Percentiles rank a stretch among this genome's conserved stretches.
These are phyloP conservation scores for Colletotrichum sp. DNA, from an alignment of 2,329 filamentous ascomycete genomes.

Conservation along the genomic window DNA sequence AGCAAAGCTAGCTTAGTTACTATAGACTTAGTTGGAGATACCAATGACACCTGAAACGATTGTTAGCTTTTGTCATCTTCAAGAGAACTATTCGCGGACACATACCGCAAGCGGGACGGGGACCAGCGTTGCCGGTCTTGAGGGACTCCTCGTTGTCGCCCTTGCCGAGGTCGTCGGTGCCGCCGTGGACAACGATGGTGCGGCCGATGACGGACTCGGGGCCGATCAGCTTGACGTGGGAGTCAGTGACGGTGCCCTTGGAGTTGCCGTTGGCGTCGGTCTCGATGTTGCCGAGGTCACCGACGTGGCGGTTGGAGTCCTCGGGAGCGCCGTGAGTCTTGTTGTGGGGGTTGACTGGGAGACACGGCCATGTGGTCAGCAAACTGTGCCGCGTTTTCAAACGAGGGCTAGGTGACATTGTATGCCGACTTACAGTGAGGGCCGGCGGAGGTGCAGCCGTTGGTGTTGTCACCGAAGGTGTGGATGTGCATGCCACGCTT, in stretches of 20 bases:
- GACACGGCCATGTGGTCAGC: neutral
- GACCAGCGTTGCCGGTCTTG: conserved; percentile 97
- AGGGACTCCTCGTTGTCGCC: conserved; percentile 92
- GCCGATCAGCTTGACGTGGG: conserved; percentile 92
- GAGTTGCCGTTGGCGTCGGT: conserved; percentile 92
- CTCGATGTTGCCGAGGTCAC: conserved; percentile 96
- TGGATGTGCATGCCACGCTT: conserved; percentile 99
- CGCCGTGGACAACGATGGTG: conserved; percentile 91
- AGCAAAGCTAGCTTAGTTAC: neutral
- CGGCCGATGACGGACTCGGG: conserved; percentile 94
- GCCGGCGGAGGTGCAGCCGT: conserved; percentile 97
- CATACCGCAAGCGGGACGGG: conserved; percentile 92
- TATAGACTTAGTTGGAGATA: conserved; percentile 69
- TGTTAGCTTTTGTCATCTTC: neutral
- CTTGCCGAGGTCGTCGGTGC: conserved; percentile 96
- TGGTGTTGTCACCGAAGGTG: conserved; percentile 99
- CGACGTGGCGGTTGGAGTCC: conserved; percentile 89
- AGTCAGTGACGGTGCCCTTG: conserved; percentile 80
- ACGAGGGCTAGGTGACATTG: neutral
- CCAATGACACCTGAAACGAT: conserved; percentile 76
- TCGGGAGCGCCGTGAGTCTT: conserved; percentile 90
- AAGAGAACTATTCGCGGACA: conserved; percentile 9
- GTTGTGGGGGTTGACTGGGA: conserved; percentile 87
- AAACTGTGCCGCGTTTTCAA: neutral
- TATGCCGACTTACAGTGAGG: conserved; percentile 82